Evolutionary conservation across 306 rosid species (phyloP), one percentile per base, ranked within the genome.

Genomic region (Styphnolobium japonicum): DNA sequence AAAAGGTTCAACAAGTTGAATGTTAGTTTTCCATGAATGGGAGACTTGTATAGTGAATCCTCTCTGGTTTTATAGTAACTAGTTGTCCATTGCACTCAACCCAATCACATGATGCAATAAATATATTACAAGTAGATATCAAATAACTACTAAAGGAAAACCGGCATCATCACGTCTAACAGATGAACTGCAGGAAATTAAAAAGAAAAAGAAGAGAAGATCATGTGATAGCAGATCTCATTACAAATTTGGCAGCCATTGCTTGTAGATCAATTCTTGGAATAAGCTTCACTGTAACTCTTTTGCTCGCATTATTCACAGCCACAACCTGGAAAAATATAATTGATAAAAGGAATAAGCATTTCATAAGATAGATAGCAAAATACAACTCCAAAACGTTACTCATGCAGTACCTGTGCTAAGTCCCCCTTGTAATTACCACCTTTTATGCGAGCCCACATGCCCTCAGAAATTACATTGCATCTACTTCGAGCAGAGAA

Each of bases 371-470:
- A 43, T 61, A 63, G 52, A 67, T n/a, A 52, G 76, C 22, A 75
- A 52, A 52, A 7, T 15, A 52, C 61, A 48, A 77, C 49, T 68
- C 33, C 56, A 63, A 42, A 56, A 80, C 19, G 16, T 36, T 45
- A 45, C 52, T 75, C 40, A 43, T 64, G 82, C 79, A 53, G 22
- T 85, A 93, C 98, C 98, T 91, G 97, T 51, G 94, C 96, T 73
- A 96, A 84, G 82, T 96, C 99, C 37, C 99, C 99, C 87, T 93
- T 96, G 85, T 96, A 96, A 61, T 81, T 87, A 68, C 99, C 99
- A 88, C 45, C 90, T 88, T 93, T 96, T 78, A 96, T 85, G 49
- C 98, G 98, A 71, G 87, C 92, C 99, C 98, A 93, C 75, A 69
- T 89, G 23, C 98, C 99, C 43, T 42, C 90, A 53, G 92, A 69